These are phyloP conservation scores for Candolleomyces efflorescens DNA, from an alignment of 768 basidiomycete species.

Conservation along the genomic window DNA sequence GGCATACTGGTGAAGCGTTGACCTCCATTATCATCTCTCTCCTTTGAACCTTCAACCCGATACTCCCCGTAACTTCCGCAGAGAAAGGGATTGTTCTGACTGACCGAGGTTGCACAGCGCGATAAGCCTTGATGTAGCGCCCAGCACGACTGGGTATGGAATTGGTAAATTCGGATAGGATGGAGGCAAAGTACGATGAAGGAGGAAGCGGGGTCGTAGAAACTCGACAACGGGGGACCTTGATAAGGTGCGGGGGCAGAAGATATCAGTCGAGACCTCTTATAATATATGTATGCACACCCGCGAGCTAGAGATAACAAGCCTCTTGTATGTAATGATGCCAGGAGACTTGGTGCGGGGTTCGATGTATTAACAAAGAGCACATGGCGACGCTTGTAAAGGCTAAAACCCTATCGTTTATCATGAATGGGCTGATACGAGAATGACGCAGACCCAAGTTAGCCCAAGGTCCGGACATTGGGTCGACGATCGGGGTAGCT, in stretches of 20 bases:
- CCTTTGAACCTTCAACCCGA: no score
- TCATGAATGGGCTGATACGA: not conserved
- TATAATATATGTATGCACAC: not conserved
- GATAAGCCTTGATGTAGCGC: no score
- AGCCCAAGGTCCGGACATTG: not conserved
- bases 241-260: not conserved
- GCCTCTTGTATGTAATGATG: not conserved
- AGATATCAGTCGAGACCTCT: not conserved
- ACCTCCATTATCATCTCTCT: no score
- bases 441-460: not conserved
- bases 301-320: not conserved
- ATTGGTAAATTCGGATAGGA: no score
- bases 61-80: no score
- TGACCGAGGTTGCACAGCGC: no score
- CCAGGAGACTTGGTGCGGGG: no score
- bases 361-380: not conserved
- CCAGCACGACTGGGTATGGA: no score
- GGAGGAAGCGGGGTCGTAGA: not conserved
- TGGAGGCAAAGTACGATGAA: not conserved
- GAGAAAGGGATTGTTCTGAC: no score
- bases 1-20: no score
- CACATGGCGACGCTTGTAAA: not conserved
- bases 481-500: no score
- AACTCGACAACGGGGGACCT: not conserved
- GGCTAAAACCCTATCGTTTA: constrained; percentile 7